Conservation (phyloP, 371 early-diverging fungal genomes). For the Funneliformis caledonium region DNA sequence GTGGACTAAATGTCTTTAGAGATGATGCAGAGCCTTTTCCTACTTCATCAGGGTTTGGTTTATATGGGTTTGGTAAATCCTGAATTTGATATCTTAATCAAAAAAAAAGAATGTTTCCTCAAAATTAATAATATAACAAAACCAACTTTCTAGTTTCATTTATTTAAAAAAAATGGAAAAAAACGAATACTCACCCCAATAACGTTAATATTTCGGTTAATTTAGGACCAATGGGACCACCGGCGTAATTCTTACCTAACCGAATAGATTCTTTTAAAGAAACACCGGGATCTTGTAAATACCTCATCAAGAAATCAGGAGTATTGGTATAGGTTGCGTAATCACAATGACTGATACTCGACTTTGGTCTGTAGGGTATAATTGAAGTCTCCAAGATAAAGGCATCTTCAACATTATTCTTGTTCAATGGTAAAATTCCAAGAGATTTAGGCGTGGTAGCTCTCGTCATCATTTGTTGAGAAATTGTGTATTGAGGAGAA, state of each 20-base stretch:
- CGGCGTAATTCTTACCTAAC: conserved; percentile 21
- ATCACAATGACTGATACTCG: conserved; percentile 61
- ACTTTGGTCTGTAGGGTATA: conserved; percentile 49
- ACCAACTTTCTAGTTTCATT: no score
- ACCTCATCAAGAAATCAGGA: conserved; percentile 62
- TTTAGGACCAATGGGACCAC: conserved; percentile 56
- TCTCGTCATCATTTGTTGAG: conserved; percentile 39
- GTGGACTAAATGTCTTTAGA: no score
- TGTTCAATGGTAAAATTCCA: conserved; percentile 17
- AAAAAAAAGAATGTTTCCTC: background rate
- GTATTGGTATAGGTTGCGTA: conserved; percentile 47
- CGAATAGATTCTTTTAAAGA: conserved; percentile 43
- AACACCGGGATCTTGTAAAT: conserved; percentile 48
- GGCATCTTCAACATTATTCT: conserved; percentile 17
- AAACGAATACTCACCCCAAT: conserved; percentile 49
- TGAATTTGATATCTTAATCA: conserved; percentile 13
- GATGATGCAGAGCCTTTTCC: background rate
- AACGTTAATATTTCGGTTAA: conserved; percentile 45
- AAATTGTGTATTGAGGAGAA: conserved; percentile 39
- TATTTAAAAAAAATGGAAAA: background rate
- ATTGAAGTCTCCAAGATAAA: conserved; percentile 50
- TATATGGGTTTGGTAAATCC: conserved; percentile 9
- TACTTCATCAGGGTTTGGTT: background rate
- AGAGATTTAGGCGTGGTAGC: conserved; percentile 40
- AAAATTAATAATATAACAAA: background rate